Percentiles rank a stretch among this genome's conserved stretches.
Conservation (phyloP, 805 yeast genomes). For the Tetrapisispora taiwanensis region DNA sequence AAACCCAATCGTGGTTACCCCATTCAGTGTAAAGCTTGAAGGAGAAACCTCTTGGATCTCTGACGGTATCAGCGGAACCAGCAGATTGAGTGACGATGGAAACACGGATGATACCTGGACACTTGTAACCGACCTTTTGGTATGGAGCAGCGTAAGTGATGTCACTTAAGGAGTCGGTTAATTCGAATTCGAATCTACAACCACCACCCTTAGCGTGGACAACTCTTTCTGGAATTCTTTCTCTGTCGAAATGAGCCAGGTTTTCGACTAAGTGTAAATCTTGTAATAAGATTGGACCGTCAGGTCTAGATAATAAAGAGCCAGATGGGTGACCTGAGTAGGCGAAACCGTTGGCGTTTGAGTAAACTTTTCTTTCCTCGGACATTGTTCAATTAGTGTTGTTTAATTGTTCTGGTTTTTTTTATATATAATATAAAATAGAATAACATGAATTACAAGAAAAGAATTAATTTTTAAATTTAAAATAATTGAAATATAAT, state of each 20-base stretch:
- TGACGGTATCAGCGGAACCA: constrained; percentile 72
- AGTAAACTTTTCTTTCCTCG: constrained; percentile 10
- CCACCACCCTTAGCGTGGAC: constrained; percentile 63
- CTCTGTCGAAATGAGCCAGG: constrained; percentile 52
- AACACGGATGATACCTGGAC: constrained; percentile 39
- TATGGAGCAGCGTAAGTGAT: constrained; percentile 37
- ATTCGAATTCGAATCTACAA: constrained; percentile 48
- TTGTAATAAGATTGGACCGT: constrained; percentile 49
- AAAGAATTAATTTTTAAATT: too few relatives aligned
- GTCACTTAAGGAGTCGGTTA: constrained; percentile 48
- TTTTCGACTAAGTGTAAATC: constrained; percentile 49
- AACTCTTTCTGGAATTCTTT: constrained; percentile 57
- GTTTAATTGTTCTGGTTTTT: neutral
- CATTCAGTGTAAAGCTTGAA: constrained; percentile 74
- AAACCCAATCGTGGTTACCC: constrained; percentile 77
- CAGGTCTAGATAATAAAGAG: constrained; percentile 42
- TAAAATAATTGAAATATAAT: neutral
- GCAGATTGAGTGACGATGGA: constrained; percentile 83
- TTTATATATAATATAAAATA: too few relatives aligned
- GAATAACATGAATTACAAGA: too few relatives aligned
- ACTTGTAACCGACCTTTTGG: constrained; percentile 33
- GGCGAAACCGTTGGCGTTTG: constrained; percentile 49
- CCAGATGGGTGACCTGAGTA: constrained; percentile 44
- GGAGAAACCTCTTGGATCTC: constrained; percentile 84
- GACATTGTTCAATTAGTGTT: constrained; percentile 2